Conservation (phyloP, 2,329 filamentous ascomycete genomes). For the Fusarium chlamydosporum region DNA sequence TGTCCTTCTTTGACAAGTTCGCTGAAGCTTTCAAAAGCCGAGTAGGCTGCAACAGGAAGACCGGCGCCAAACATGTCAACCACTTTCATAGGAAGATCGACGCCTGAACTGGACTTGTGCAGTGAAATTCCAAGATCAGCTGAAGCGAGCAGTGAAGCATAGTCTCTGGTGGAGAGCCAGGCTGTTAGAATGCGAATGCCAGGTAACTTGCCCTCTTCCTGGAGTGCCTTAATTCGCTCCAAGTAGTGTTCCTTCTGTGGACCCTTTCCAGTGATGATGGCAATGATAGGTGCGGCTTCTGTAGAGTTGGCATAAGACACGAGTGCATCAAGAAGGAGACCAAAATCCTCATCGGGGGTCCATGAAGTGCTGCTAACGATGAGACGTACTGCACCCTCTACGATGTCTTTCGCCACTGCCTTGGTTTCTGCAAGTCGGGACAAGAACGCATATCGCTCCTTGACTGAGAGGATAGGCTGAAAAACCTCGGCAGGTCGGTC, state of each 20-base stretch:
- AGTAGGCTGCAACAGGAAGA: slow-evolving; percentile 89
- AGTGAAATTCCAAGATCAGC: slow-evolving; percentile 92
- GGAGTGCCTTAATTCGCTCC: slow-evolving; percentile 72
- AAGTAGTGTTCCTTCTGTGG: slow-evolving; percentile 85
- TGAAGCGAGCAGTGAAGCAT: slow-evolving; percentile 84
- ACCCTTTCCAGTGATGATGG: slow-evolving; percentile 94
- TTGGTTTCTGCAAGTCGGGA: slow-evolving; percentile 74
- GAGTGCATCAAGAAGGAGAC: slow-evolving; percentile 85
- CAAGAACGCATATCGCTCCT: slow-evolving; percentile 72
- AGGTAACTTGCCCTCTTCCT: slow-evolving; percentile 72
- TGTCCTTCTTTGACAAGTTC: slow-evolving; percentile 90
- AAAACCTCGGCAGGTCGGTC: slow-evolving; percentile 90
- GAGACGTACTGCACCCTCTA: slow-evolving; percentile 72
- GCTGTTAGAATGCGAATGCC: slow-evolving; percentile 82
- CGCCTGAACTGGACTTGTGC: slow-evolving; percentile 93
- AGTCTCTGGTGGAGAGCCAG: slow-evolving; percentile 87
- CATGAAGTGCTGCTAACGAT: slow-evolving; percentile 96
- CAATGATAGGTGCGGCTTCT: slow-evolving; percentile 76
- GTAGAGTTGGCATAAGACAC: slow-evolving; percentile 74
- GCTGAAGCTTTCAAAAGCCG: slow-evolving; percentile 85
- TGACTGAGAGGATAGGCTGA: slow-evolving; percentile 70
- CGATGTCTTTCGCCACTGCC: slow-evolving; percentile 70
- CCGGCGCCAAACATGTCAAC: slow-evolving; percentile 99
- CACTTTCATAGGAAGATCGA: slow-evolving; percentile 98
- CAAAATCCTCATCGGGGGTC: slow-evolving; percentile 97